Base-by-base conservation (phyloP, 257 asterid species). In the Petunia secreta region DNA sequence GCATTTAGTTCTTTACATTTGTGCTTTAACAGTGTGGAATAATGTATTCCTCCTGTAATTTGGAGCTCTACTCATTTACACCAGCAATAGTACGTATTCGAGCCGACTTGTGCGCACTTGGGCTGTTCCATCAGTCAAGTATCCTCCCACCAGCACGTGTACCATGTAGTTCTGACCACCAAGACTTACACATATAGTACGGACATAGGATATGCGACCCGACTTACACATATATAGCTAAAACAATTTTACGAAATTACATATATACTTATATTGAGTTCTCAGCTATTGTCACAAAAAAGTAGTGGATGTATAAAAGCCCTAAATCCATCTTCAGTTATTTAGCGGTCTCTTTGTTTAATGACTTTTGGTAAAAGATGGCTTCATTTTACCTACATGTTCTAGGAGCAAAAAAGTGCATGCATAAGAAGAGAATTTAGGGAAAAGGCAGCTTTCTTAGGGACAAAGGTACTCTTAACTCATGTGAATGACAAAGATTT, bases 401-500 rank as follows among this genome's bases (percentile, higher is more conserved):
- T 46, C 14, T 41, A 57, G 58, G 52, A 0, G 37, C 14, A 74
- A 50, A 39, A 64, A 74, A 81, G 37, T 41, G 34, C 38, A 65
- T 9, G 76, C 6, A 69, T 16, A 69, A n/a, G 16, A 34, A 34
- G 46, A 73, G 62, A 73, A 73, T 50, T 10, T 50, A 73, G 46
- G 78, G 62, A 73, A 62, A 85, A 84, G 74, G 43, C 43, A 52
- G 63, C 60, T 76, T 79, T 63, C 39, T 85, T 83, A 81, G 11
- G 62, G 78, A 65, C 68, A 82, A 82, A 80, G 75, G 80, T 71
- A 25, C 48, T 62, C 37, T 84, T 77, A 53, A 80, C 57, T 66
- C 66, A 63, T 77, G 64, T 64, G 68, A 44, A 25, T 78, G 69
- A 81, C 86, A 83, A 81, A 85, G 89, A 88, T 89, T 89, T 86